Evolutionary conservation across 805 yeast genomes (phyloP).

Genomic region (Dipodascus geniculatus): DNA sequence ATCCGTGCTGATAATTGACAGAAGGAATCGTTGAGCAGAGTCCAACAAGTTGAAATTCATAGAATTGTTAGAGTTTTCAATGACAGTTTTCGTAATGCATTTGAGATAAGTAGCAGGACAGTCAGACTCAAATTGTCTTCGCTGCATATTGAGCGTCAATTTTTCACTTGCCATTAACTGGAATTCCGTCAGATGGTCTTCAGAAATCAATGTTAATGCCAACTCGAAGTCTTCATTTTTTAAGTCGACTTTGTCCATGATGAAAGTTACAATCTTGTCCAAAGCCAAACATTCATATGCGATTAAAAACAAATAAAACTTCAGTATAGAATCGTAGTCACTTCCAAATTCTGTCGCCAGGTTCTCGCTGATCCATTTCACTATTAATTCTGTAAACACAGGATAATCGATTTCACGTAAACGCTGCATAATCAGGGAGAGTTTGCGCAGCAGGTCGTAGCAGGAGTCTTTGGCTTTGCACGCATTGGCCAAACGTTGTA

Average conservation of each 20-base stretch:
- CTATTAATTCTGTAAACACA: slow-evolving; percentile 14
- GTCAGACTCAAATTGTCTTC: slow-evolving; percentile 10
- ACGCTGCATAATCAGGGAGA: slow-evolving; percentile 11
- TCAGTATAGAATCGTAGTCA: slow-evolving; percentile 28
- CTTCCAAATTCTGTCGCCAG: slow-evolving; percentile 17
- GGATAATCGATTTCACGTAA: slow-evolving; percentile 14
- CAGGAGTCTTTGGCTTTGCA: slow-evolving; percentile 2
- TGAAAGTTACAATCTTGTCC: slow-evolving; percentile 16
- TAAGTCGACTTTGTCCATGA: neutral
- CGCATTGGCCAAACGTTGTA: slow-evolving; percentile 1
- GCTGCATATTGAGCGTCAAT: slow-evolving; percentile 14
- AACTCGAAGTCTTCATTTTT: slow-evolving; percentile 24
- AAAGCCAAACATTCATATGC: slow-evolving; percentile 28
- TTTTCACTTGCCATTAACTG: slow-evolving; percentile 11
- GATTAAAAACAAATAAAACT: slow-evolving; percentile 28
- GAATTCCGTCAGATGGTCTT: slow-evolving; percentile 5
- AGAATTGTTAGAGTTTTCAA: slow-evolving; percentile 7
- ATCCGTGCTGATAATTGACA: slow-evolving; percentile 6
- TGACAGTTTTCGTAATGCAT: slow-evolving; percentile 9
- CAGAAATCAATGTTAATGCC: slow-evolving; percentile 13
- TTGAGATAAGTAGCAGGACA: slow-evolving; percentile 4
- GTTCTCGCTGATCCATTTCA: slow-evolving; percentile 20
- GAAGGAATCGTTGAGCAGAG: slow-evolving; percentile 5
- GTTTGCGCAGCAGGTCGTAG: slow-evolving; percentile 8
- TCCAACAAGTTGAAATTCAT: neutral